Evolutionary conservation across 177 flowering plant species (phyloP).

Genomic region (Vitis hybrid): DNA sequence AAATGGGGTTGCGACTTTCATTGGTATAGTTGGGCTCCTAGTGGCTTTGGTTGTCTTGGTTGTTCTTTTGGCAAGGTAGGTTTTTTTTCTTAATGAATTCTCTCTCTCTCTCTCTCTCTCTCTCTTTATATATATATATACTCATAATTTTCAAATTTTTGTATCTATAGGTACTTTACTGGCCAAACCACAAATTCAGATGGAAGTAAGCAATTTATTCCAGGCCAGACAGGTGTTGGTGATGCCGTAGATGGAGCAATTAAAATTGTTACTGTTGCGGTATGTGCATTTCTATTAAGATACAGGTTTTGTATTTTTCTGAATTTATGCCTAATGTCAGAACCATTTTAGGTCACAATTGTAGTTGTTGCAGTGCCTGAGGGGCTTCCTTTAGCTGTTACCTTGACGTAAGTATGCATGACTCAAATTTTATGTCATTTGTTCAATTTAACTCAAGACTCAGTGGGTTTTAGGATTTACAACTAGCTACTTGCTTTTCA

Average conservation of each 20-base stretch:
- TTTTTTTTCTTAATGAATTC: neutral
- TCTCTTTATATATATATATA: neutral
- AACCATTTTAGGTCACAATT: slow-evolving; percentile 73
- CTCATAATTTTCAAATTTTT: neutral
- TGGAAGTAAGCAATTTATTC: slow-evolving; percentile 46
- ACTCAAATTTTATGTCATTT: neutral
- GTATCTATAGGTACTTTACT: slow-evolving; percentile 64
- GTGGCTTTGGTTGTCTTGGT: slow-evolving; percentile 72
- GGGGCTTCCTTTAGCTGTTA: slow-evolving; percentile 98
- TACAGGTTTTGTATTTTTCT: neutral
- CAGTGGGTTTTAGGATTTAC: neutral
- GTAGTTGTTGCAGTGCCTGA: slow-evolving; percentile 99
- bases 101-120: neutral
- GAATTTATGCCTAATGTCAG: slow-evolving; percentile 1
- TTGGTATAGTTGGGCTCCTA: slow-evolving; percentile 80
- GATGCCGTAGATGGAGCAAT: slow-evolving; percentile 66
- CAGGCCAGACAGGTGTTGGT: slow-evolving; percentile 60
- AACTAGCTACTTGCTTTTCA: no score
- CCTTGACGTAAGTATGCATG: slow-evolving; percentile 71
- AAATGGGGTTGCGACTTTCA: slow-evolving; percentile 95
- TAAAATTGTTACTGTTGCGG: slow-evolving; percentile 89
- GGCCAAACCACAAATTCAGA: slow-evolving; percentile 56
- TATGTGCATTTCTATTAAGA: slow-evolving; percentile 28
- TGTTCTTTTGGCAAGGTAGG: slow-evolving; percentile 69
- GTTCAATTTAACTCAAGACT: neutral